Conservation (phyloP, 2,329 filamentous ascomycete genomes). For the Triangularia verruculosa region DNA sequence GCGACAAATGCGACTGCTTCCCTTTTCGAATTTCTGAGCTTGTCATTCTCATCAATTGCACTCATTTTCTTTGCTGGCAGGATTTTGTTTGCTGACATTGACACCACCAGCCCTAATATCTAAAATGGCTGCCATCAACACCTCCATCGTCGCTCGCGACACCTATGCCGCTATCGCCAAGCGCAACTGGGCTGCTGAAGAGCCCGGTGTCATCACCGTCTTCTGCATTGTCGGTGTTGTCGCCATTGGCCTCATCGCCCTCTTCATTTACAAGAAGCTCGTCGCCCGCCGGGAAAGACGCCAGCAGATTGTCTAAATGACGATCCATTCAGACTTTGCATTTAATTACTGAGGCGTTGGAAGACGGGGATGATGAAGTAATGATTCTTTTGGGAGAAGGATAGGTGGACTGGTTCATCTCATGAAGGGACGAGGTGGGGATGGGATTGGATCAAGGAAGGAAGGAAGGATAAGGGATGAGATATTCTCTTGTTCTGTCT, state of each 20-base stretch:
- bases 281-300: slow-evolving; percentile 30
- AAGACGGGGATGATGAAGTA: slow-evolving; percentile 17
- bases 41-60: background rate
- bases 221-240: slow-evolving; percentile 60
- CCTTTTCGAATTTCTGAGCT: background rate
- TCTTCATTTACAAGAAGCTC: slow-evolving; percentile 43
- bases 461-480: background rate
- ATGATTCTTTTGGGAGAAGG: slow-evolving; percentile 14
- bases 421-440: background rate
- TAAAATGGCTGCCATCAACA: slow-evolving; percentile 38
- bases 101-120: slow-evolving; percentile 4
- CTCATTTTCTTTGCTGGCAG: background rate
- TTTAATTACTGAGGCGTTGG: background rate
- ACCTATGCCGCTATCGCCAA: slow-evolving; percentile 44
- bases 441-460: background rate
- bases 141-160: slow-evolving; percentile 34
- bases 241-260: slow-evolving; percentile 44
- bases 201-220: slow-evolving; percentile 61
- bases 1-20: background rate
- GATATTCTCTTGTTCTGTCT: slow-evolving; percentile 13
- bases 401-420: background rate
- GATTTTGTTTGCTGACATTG: background rate
- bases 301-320: slow-evolving; percentile 26
- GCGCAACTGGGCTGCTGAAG: slow-evolving; percentile 56
- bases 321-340: background rate